Evolutionary conservation across 495 filamentous ascomycete genomes (phyloP), one percentile per base, ranked within the genome.

Genomic region (Jackrogersella minutella): DNA sequence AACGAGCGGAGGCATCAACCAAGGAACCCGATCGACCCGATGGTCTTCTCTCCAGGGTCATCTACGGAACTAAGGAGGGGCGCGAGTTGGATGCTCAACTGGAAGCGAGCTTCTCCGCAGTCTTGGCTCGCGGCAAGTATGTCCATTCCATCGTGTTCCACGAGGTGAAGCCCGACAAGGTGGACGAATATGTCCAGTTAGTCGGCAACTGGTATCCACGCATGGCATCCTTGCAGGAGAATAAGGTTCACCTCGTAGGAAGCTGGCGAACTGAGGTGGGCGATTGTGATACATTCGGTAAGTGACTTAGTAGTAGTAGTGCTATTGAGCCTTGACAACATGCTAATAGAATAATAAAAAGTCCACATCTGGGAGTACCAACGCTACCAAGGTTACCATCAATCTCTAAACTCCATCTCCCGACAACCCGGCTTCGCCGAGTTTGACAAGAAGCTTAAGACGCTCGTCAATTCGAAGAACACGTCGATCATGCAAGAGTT

Each of bases 331-430:
- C 34, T 14, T 34, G 43, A 46, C 39, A 26, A n/a, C 26, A 11
- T 54, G 57, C 61, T 69, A 66, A 72, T 56, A 13, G 24, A n/a
- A 16, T 37, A 5, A 8, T 14, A 7, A 13, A 52, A 58, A 93
- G 95, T 99, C 26, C 95, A 99, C 78, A 99, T 99, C 76, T 99
- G 95, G 95, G 95, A 99, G 79, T 99, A 99, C 78, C 93, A 98
- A 77, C 90, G 93, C 69, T 99, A 97, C 78, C 87, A 93, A 62
- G 95, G 95, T 64, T 98, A 97, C 75, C 96, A 99, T 73, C 87
- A 90, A 40, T 97, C 95, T 11, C 82, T 97, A 21, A 86, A 97
- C 80, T 86, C 84, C 55, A 94, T 97, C 66, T 85, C 89, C 49
- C 76, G 82, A 41, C 90, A 95, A 66, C 90, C 91, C 41, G 90